Evolutionary conservation across 345 rosid genomes (phyloP), one percentile per base, ranked within the genome.

Genomic region (Salix viminalis): DNA sequence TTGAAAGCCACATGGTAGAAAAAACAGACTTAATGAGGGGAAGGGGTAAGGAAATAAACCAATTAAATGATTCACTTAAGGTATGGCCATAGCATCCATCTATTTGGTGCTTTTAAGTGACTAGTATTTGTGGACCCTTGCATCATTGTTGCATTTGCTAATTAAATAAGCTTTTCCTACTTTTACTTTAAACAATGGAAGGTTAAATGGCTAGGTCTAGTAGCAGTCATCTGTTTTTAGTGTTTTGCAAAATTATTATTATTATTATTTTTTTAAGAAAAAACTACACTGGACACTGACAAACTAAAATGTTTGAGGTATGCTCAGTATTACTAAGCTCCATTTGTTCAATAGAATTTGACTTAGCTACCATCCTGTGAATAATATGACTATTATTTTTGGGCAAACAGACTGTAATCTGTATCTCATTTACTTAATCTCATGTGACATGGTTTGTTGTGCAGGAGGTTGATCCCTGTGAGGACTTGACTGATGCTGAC

Each of bases 391-490:
- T 19, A 52, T 30, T n/a, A 28, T 21, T 36, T 50, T 68, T 54
- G 39, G 11, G 32, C n/a, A 28, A 72, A 12, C 58, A 11, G 26
- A 32, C 62, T 65, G 77, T 54, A 41, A 39, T 6, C 30, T 64
- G 56, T 13, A 0, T 3, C 21, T 64, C 15, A 41, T 39, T 37
- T 62, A 46, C 68, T 67, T 42, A 44, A 6, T 74, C 80, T 75
- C 46, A 62, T 71, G 50, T 30, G 52, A 6, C 62, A 68, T 75
- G 30, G 34, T 80, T 50, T 72, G 24, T 69, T 44, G 10, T 83
- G 77, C 81, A 95, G 99, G 97, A 93, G 80, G 99, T 95, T 81
- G 97, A 95, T 85, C 99, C 97, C 50, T 95, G 99, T 76, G 94
- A 93, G 80, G 94, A 90, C 84, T 90, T 95, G 89, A 95, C 97